phyloP scores from a whole-genome alignment of 2,329 filamentous ascomycete species.

The Trichoderma semiorbis region DNA sequence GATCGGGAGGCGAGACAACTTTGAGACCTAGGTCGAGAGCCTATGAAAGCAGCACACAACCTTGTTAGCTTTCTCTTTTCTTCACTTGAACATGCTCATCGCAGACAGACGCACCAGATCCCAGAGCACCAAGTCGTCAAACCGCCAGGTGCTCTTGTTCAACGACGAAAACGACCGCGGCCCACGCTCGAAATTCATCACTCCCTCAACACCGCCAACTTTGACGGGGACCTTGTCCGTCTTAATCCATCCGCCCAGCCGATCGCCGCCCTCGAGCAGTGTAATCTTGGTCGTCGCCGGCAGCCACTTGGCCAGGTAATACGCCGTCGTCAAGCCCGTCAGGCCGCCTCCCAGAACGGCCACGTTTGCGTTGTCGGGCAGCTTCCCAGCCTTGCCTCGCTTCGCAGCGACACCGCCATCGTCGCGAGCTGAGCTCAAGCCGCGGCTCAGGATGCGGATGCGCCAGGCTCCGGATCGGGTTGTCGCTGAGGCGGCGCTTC shows the following conservation, averaged over 20 bases:
- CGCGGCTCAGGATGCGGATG: neutral
- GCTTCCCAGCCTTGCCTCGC: neutral
- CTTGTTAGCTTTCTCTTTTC: neutral
- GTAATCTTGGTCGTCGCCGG: conserved; percentile 65
- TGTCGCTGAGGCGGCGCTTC: conserved; percentile 1
- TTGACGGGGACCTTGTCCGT: conserved; percentile 59
- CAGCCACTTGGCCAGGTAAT: conserved; percentile 69
- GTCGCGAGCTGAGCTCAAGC: neutral
- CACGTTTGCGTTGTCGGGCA: conserved; percentile 34
- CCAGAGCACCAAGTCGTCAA: conserved; percentile 63
- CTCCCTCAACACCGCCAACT: conserved; percentile 50
- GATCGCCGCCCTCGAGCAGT: conserved; percentile 68
- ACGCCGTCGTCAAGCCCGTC: conserved; percentile 75
- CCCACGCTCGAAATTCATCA: conserved; percentile 76
- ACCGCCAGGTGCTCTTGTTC: conserved; percentile 38
- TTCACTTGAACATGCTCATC: neutral
- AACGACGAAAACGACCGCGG: conserved; percentile 69
- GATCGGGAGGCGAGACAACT: conserved; percentile 49
- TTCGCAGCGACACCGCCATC: neutral
- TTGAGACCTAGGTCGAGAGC: conserved; percentile 35
- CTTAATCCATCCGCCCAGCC: conserved; percentile 80
- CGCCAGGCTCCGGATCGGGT: neutral
- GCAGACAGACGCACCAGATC: conserved; percentile 57
- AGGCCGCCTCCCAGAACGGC: conserved; percentile 79
- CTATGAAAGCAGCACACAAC: conserved; percentile 21